Conservation (phyloP, 208 protist species). For the Leishmania amazonensis region DNA sequence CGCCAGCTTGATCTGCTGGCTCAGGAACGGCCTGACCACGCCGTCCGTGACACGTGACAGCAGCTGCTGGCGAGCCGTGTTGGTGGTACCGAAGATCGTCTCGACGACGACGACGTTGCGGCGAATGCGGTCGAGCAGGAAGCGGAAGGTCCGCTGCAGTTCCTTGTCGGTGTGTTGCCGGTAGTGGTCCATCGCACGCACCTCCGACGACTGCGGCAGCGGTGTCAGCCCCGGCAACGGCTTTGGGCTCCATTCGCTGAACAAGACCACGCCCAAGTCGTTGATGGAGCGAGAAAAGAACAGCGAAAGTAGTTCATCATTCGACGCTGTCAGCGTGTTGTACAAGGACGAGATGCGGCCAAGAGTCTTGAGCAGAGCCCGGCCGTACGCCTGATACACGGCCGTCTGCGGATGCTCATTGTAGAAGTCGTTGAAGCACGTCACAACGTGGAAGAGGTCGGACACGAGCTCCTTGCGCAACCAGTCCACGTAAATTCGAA, state of each 20-base stretch:
- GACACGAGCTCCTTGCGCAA: conserved; percentile 75
- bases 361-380: conserved; percentile 74
- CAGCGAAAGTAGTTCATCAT: conserved; percentile 63
- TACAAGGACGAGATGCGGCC: conserved; percentile 78
- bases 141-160: conserved; percentile 60
- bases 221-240: conserved; percentile 57
- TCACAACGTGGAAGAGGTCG: conserved; percentile 80
- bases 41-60: conserved; percentile 73
- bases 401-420: conserved; percentile 51
- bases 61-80: conserved; percentile 80
- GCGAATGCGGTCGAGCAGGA: conserved; percentile 66
- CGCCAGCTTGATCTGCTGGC: conserved; percentile 80
- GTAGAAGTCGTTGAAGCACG: conserved; percentile 84
- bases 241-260: conserved; percentile 70
- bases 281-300: conserved; percentile 79
- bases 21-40: conserved; percentile 80
- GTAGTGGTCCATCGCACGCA: conserved; percentile 80
- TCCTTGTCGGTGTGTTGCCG: conserved; percentile 51
- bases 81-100: conserved; percentile 79
- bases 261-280: conserved; percentile 68
- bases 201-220: conserved; percentile 33
- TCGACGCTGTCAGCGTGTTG: conserved; percentile 64
- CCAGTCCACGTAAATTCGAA: conserved; percentile 76
- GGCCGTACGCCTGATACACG: conserved; percentile 67
- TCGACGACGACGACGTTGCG: conserved; percentile 84